Percentiles rank a stretch among this genome's conserved stretches.
These are phyloP conservation scores for Uncinocarpus reesii DNA, from an alignment of 2,329 filamentous ascomycete species.

Conservation along the genomic window DNA sequence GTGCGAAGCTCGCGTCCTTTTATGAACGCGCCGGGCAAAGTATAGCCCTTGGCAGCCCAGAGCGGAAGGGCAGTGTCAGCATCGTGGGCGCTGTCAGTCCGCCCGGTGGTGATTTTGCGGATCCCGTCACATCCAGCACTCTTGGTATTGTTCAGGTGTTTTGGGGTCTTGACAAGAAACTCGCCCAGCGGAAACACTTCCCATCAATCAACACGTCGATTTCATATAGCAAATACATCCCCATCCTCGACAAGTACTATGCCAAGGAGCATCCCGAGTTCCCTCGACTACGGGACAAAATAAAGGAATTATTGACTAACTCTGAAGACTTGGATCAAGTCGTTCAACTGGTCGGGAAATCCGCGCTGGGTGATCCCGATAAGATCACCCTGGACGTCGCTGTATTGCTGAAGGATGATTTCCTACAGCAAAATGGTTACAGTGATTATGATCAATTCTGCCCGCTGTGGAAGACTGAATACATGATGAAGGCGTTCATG, in stretches of 20 bases:
- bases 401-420: constrained; percentile 90
- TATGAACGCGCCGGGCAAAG: constrained; percentile 96
- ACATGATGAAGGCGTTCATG: constrained; percentile 99
- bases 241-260: constrained; percentile 81
- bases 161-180: constrained; percentile 99
- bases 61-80: constrained; percentile 83
- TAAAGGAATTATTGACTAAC: constrained; percentile 85
- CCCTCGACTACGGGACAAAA: constrained; percentile 79
- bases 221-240: constrained; percentile 96
- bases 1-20: constrained; percentile 95
- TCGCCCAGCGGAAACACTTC: constrained; percentile 98
- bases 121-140: constrained; percentile 88
- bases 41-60: constrained; percentile 73
- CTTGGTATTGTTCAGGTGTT: constrained; percentile 98
- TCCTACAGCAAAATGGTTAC: constrained; percentile 98
- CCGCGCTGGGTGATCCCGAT: constrained; percentile 86
- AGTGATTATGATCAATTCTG: constrained; percentile 99
- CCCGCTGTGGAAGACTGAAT: constrained; percentile 98
- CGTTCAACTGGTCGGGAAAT: constrained; percentile 96
- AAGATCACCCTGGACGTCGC: constrained; percentile 97
- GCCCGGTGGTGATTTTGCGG: constrained; percentile 97
- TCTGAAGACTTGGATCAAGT: constrained; percentile 98
- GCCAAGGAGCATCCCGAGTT: constrained; percentile 90
- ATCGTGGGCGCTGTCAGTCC: constrained; percentile 97
- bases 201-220: constrained; percentile 91